Evolutionary conservation across 805 yeast genomes (phyloP), one percentile per base, ranked within the genome.

Genomic region (Naumovozyma dairenensis): DNA sequence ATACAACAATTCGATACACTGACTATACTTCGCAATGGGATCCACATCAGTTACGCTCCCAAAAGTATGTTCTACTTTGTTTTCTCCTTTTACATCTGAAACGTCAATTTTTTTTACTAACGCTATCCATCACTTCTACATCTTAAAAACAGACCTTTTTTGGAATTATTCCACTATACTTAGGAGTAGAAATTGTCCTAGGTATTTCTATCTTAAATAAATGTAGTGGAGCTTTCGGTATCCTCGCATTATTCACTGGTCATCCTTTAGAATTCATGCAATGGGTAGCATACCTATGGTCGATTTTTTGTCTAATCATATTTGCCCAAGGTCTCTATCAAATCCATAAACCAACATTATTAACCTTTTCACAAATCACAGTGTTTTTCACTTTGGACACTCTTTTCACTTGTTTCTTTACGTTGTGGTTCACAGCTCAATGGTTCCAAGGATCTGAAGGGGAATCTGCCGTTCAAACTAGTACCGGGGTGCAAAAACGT

Each of bases 161-260:
- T n/a, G 77, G 78, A 10, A 49, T 69, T 33, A 59, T 84, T 4
- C 96, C 97, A 4, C 68, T 89, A 17, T 84, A 80, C 51, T 67
- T 81, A 16, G 97, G 96, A 10, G 94, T 86, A 16, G 97, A 89
- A 55, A 55, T 84, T 2, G 72, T 80, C 15, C 65, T 86, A 4
- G 79, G 83, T 1, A 65, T 82, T 24, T 80, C 87, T 12, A 70
- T 86, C 24, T 67, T 87, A 42, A 89, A 89, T 63, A 87, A 87
- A 54, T 83, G 87, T 44, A 77, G 94, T 38, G 96, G 97, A 7
- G 65, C 77, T 15, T 89, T 80, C 57, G 98, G 96, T 19, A 63
- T 89, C 22, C 62, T 86, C 16, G 86, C 96, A 1, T 56, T 89
- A 17, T 71, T 89, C 49, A 87, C 96, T 0, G 92, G 95, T 2